Percentiles rank a stretch among this genome's conserved stretches.
Conservation (phyloP, 768 basidiomycete genomes). For the Leccinum variicolor region DNA sequence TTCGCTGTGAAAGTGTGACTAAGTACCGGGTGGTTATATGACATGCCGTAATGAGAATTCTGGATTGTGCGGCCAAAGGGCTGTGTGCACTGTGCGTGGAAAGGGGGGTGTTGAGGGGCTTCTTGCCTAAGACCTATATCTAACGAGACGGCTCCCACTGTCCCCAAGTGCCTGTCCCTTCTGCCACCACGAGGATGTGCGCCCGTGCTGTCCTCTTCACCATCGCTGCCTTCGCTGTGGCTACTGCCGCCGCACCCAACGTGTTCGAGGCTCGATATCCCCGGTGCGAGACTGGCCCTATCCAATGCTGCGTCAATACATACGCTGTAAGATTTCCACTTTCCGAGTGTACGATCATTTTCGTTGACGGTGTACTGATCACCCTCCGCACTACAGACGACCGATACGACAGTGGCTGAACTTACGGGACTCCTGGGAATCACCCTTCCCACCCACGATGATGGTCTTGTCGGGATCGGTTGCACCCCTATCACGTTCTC, state of each 20-base stretch:
- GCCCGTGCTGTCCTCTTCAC: conserved; percentile 4
- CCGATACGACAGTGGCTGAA: background rate
- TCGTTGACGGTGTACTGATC: background rate
- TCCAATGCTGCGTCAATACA: conserved; percentile 9
- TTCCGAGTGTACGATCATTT: too few species aligned
- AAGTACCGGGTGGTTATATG: too few species aligned
- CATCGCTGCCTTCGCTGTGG: conserved; percentile 9
- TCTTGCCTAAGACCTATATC: background rate
- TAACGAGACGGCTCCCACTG: background rate
- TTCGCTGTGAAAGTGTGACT: too few species aligned
- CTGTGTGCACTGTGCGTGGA: background rate
- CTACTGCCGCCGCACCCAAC: conserved; percentile 8
- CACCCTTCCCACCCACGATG: background rate
- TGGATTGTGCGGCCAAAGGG: too few species aligned
- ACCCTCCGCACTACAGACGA: background rate
- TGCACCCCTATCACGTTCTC: conserved; percentile 2
- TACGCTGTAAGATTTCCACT: background rate
- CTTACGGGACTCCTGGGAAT: conserved; percentile 1
- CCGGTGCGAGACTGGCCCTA: conserved; percentile 10
- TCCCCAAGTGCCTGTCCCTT: background rate
- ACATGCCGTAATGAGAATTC: too few species aligned
- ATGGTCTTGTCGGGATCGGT: conserved; percentile 2
- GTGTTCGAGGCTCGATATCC: background rate
- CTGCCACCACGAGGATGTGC: conserved; percentile 2
- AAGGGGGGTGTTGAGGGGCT: background rate